Percentiles rank a stretch among this genome's conserved stretches.
Evolutionary conservation across 257 asterid genomes (phyloP).

Genomic region (Cruciata laevipes): DNA sequence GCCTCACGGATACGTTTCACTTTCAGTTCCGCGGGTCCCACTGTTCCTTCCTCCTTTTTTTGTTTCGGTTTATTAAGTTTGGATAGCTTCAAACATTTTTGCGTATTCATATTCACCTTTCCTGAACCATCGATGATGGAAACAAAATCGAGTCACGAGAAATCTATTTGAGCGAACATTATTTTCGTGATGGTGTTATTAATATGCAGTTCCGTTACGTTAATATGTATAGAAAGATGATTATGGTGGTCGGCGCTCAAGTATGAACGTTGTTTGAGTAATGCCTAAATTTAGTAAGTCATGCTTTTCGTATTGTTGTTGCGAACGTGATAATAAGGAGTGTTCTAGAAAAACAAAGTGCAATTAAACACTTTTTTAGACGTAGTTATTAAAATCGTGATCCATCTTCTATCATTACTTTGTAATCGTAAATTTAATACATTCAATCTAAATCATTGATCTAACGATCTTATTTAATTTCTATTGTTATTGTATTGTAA

Average conservation of each 20-base stretch:
- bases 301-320: too few relatives aligned
- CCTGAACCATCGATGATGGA: not conserved
- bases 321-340: too few relatives aligned
- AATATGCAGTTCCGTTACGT: too few relatives aligned
- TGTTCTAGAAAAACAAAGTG: too few relatives aligned
- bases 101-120: not conserved
- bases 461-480: too few relatives aligned
- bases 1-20: conserved; percentile 4
- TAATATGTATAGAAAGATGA: too few relatives aligned
- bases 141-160: not conserved
- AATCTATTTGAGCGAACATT: not conserved
- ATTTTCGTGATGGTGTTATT: not conserved
- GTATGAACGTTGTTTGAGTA: not conserved
- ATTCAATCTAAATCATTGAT: too few relatives aligned
- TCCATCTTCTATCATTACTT: too few relatives aligned
- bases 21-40: not conserved
- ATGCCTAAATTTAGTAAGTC: not conserved
- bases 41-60: not conserved
- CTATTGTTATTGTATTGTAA: too few relatives aligned
- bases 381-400: too few relatives aligned
- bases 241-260: not conserved
- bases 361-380: too few relatives aligned
- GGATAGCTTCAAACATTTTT: not conserved
- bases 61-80: not conserved
- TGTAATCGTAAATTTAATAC: too few relatives aligned